Evolutionary conservation across 257 asterid species (phyloP).

Genomic region (Nicotiana noctiflora): DNA sequence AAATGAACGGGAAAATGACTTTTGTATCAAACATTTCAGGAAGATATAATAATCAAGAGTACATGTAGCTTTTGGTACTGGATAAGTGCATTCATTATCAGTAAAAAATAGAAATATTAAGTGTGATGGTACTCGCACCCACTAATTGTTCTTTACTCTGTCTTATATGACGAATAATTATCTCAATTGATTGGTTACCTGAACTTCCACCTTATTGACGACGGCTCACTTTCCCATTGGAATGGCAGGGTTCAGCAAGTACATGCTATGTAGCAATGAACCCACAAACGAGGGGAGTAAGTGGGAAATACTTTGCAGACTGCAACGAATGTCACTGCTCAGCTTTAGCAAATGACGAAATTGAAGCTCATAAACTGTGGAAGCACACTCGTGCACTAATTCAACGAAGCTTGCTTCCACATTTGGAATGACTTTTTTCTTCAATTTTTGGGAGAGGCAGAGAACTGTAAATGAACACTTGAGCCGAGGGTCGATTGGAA

Average conservation of each 20-base stretch:
- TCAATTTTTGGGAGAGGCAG: neutral
- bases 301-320: constrained; percentile 78
- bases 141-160: too few relatives aligned
- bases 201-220: too few relatives aligned
- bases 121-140: too few relatives aligned
- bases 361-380: constrained; percentile 51
- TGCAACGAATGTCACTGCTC: constrained; percentile 75
- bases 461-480: constrained; percentile 44
- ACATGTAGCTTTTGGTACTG: too few relatives aligned
- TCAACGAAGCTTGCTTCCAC: constrained; percentile 37
- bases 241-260: constrained; percentile 74
- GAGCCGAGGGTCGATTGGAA: too few relatives aligned
- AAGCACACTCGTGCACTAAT: constrained; percentile 57
- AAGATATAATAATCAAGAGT: too few relatives aligned
- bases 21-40: neutral
- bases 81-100: too few relatives aligned
- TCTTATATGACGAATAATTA: too few relatives aligned
- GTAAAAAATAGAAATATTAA: too few relatives aligned
- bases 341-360: constrained; percentile 46
- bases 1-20: neutral
- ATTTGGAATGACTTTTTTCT: constrained; percentile 15
- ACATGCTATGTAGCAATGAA: constrained; percentile 75
- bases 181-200: too few relatives aligned
- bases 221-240: neutral
- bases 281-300: constrained; percentile 36